Evolutionary conservation across 2,329 filamentous ascomycete species (phyloP), one percentile per base, ranked within the genome.

Genomic region (Aureobasidium vineae): DNA sequence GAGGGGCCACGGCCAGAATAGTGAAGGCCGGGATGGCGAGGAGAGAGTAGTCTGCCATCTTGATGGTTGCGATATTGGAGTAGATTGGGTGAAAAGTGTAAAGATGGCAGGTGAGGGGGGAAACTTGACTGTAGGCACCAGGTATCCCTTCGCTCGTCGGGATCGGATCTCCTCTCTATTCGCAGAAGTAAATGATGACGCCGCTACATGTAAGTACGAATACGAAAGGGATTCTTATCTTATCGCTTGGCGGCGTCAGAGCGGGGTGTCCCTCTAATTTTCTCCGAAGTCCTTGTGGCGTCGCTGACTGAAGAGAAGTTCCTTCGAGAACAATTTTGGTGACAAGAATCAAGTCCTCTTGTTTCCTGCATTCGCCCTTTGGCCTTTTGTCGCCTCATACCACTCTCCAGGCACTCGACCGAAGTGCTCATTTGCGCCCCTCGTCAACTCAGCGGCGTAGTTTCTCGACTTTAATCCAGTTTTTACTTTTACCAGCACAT

Each of bases 11-110:
- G 54, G 76, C 74, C 45, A 83, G 73, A 68, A 77, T 64, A 71
- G 78, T 80, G 74, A 80, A 81, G 68, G 75, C 73, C 0, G 79
- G 79, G 50, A 83, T 79, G 50, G 77, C 77, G 67, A 81, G 70
- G 67, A 82, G 71, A n/a, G 79, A 77, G 45, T 75, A 71, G 67
- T 79, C 79, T 63, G 73, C 71, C n/a, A 69, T 50, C 63, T 69
- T 73, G 41, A 57, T 36, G 66, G 61, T 10, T 16, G 23, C 33
- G 40, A 36, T 54, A 19, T 26, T 31, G 15, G 11, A 26, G 26
- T 19, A 50, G 5, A 13, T 31, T 50, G 28, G 6, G 47, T 50
- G 50, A 53, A 16, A 33, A 28, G 19, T n/a, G 33, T 36, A 19
- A 8, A n/a, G 15, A 28, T 28, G 47, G 3, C 16, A 19, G 15